A percentile compares a stretch with the other conserved stretches of the same genome.
These are phyloP conservation scores for Citrus inodora DNA, from an alignment of 345 rosid genomes.

Conservation along the genomic window DNA sequence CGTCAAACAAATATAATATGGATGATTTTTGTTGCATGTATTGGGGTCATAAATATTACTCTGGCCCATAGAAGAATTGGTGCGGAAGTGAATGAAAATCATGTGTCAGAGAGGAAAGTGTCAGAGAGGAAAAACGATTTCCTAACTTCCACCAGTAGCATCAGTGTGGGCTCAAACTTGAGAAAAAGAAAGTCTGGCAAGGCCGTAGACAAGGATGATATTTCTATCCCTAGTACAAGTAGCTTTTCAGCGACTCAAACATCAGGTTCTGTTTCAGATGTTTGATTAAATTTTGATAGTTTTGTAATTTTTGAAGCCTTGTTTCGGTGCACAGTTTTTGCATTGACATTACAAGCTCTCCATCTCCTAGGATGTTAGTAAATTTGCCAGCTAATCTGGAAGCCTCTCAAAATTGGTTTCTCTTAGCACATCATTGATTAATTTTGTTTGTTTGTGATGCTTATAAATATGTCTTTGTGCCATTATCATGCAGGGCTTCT, in stretches of 20 bases:
- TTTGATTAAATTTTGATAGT: constrained; percentile 2
- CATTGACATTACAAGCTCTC: neutral
- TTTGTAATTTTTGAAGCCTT: constrained; percentile 5
- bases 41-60: constrained; percentile 63
- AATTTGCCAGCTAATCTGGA: neutral
- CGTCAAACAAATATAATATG: constrained; percentile 87
- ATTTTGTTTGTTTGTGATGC: neutral
- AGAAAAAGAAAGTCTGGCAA: constrained; percentile 51
- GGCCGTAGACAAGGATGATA: constrained; percentile 21
- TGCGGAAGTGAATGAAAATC: constrained; percentile 18
- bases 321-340: neutral
- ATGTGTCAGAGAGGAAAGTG: neutral
- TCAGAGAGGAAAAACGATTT: constrained; percentile 17
- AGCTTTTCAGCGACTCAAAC: constrained; percentile 23
- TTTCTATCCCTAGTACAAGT: constrained; percentile 3
- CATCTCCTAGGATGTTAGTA: neutral
- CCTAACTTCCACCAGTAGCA: constrained; percentile 20
- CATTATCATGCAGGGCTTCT: constrained; percentile 54
- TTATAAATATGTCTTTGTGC: constrained; percentile 2
- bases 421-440: neutral
- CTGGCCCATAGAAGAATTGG: constrained; percentile 27
- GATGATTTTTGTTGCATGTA: constrained; percentile 85
- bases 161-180: constrained; percentile 37
- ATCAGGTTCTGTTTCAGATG: constrained; percentile 41
- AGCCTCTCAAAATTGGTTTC: constrained; percentile 1